Conservation (phyloP, 129 eudicot species). For the Flaveria sonorensis region DNA sequence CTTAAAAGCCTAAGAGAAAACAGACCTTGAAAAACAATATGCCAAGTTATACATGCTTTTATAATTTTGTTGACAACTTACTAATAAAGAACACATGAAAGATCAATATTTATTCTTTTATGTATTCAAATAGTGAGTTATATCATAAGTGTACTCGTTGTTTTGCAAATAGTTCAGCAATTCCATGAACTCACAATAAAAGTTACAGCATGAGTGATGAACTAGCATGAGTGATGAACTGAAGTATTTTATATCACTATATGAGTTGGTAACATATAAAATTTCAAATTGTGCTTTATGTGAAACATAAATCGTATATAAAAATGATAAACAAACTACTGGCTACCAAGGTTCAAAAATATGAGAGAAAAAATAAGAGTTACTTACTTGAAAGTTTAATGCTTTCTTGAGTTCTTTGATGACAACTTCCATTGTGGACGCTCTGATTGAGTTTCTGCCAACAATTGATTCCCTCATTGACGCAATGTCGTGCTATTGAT, state of each 20-base stretch:
- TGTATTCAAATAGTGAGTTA: too few species aligned
- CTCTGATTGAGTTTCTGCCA: not conserved
- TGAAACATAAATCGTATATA: not conserved
- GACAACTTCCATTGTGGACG: slow-evolving; percentile 11
- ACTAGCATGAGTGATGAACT: not conserved
- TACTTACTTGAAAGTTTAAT: slow-evolving; percentile 13
- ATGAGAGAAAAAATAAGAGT: not conserved
- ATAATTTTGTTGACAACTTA: not conserved
- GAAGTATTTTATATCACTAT: not conserved
- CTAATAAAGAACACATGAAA: not conserved
- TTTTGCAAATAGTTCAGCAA: not conserved
- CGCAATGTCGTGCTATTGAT: not conserved
- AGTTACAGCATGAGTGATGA: not conserved
- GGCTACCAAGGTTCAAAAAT: not conserved
- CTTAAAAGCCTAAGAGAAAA: not conserved
- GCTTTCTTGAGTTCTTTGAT: slow-evolving; percentile 8
- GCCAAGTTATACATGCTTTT: too few species aligned
- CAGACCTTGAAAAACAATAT: not conserved
- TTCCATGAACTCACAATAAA: not conserved
- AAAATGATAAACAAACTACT: not conserved
- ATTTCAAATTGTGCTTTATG: not conserved
- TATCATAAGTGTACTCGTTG: too few species aligned
- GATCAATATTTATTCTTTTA: not conserved
- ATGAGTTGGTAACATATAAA: not conserved
- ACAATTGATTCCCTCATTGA: slow-evolving; percentile 8